These are phyloP conservation scores for Backusella australiensis DNA, from an alignment of 192 early-diverging fungal genomes.

Conservation along the genomic window DNA sequence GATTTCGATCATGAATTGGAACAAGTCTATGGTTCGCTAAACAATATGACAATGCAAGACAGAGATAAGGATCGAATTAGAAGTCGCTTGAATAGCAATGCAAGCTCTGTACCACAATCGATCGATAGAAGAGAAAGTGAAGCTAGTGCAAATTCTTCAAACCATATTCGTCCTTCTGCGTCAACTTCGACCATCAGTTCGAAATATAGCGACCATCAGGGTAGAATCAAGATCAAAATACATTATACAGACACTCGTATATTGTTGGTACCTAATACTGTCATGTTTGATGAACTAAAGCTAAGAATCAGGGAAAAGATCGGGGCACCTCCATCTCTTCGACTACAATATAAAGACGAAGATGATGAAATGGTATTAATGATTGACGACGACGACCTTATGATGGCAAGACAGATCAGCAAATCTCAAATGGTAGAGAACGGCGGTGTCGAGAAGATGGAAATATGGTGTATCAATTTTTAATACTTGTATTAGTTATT, in stretches of 20 bases:
- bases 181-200: conserved; percentile 9
- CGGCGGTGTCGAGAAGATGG: conserved; percentile 52
- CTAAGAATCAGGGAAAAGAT: conserved; percentile 62
- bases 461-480: conserved; percentile 49
- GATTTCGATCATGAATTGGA: conserved; percentile 16
- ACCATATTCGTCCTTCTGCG: neutral
- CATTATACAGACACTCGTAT: conserved; percentile 67
- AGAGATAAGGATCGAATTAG: conserved; percentile 16
- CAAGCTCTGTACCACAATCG: neutral
- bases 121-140: conserved; percentile 9
- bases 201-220: neutral
- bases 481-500: neutral
- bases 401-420: conserved; percentile 62
- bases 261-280: conserved; percentile 49
- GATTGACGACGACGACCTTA: conserved; percentile 88
- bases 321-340: conserved; percentile 39
- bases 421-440: conserved; percentile 41
- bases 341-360: conserved; percentile 84
- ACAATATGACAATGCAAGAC: conserved; percentile 3
- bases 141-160: neutral
- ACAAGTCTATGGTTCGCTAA: conserved; percentile 17
- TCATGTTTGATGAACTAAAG: conserved; percentile 51
- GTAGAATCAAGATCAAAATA: conserved; percentile 59
- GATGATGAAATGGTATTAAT: conserved; percentile 81
- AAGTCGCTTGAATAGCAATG: conserved; percentile 16